These are phyloP conservation scores for Apiospora malaysiana DNA, from an alignment of 2,329 filamentous ascomycete species.

Conservation along the genomic window DNA sequence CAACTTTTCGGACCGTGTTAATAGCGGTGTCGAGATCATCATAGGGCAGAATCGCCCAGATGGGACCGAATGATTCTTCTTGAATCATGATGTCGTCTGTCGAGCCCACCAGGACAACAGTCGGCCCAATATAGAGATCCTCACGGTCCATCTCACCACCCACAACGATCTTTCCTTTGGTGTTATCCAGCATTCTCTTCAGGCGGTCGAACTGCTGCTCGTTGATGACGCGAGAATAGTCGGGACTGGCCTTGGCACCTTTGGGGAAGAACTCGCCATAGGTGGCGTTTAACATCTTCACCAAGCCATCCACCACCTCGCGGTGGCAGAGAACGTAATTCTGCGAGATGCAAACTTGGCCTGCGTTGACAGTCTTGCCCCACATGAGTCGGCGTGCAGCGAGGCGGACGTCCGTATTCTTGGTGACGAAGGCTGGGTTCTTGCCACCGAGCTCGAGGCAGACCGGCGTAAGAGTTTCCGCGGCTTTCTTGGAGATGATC, in stretches of 20 bases:
- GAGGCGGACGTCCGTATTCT: conserved; percentile 77
- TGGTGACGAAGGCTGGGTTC: conserved; percentile 92
- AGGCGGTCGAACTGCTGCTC: conserved; percentile 78
- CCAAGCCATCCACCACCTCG: conserved; percentile 71
- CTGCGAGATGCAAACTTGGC: conserved; percentile 90
- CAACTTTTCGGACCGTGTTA: conserved; percentile 77
- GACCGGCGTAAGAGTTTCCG: conserved; percentile 85
- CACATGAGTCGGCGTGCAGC: conserved; percentile 86
- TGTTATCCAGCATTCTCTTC: conserved; percentile 89
- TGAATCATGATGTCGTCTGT: conserved; percentile 77
- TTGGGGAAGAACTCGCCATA: conserved; percentile 83
- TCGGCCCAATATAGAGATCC: conserved; percentile 87
- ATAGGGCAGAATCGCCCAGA: conserved; percentile 82
- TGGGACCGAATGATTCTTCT: conserved; percentile 92
- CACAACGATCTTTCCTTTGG: conserved; percentile 82
- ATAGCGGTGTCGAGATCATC: conserved; percentile 87
- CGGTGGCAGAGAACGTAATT: conserved; percentile 90
- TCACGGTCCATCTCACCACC: conserved; percentile 84
- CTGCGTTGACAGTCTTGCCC: conserved; percentile 86
- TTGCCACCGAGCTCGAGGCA: conserved; percentile 88
- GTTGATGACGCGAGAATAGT: conserved; percentile 84
- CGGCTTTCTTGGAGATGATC: conserved; percentile 89
- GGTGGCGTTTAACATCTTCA: conserved; percentile 74
- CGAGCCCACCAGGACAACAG: conserved; percentile 82
- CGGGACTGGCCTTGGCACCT: conserved; percentile 77